phyloP scores from a whole-genome alignment of 768 basidiomycete species.

The Phaeotremella fagi region DNA sequence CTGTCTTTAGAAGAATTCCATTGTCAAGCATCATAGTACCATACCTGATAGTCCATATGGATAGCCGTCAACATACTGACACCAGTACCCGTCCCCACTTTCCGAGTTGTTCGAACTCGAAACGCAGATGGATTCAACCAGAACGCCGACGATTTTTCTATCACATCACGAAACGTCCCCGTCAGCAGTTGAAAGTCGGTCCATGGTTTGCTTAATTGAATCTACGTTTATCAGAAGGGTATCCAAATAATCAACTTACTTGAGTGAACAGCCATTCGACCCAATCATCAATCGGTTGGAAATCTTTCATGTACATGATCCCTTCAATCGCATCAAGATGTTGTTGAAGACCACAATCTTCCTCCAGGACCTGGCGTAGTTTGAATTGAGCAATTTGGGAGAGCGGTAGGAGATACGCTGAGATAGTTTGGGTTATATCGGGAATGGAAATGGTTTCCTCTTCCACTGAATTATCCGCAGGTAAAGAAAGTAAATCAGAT shows the following conservation, averaged over 20 bases:
- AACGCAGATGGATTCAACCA: slow-evolving; percentile 37
- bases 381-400: slow-evolving; percentile 24
- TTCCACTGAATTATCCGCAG: not conserved
- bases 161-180: slow-evolving; percentile 22
- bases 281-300: slow-evolving; percentile 31
- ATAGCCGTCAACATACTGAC: slow-evolving; percentile 2
- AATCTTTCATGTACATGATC: slow-evolving; percentile 14
- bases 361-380: slow-evolving; percentile 26
- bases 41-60: slow-evolving; percentile 13
- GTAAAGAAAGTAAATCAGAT: not conserved
- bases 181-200: slow-evolving; percentile 33
- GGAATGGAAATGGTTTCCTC: not conserved
- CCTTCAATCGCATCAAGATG: slow-evolving; percentile 44
- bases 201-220: slow-evolving; percentile 20
- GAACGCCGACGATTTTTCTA: slow-evolving; percentile 6
- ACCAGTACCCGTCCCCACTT: slow-evolving; percentile 1
- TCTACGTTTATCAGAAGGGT: slow-evolving; percentile 1
- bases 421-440: slow-evolving; percentile 5
- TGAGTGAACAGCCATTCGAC: slow-evolving; percentile 17
- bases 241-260: slow-evolving; percentile 14
- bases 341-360: slow-evolving; percentile 35
- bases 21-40: not conserved
- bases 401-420: slow-evolving; percentile 11
- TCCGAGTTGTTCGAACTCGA: slow-evolving; percentile 11
- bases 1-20: not conserved